Evolutionary conservation across 2,329 filamentous ascomycete species (phyloP).

Genomic region (Fusarium sp.): DNA sequence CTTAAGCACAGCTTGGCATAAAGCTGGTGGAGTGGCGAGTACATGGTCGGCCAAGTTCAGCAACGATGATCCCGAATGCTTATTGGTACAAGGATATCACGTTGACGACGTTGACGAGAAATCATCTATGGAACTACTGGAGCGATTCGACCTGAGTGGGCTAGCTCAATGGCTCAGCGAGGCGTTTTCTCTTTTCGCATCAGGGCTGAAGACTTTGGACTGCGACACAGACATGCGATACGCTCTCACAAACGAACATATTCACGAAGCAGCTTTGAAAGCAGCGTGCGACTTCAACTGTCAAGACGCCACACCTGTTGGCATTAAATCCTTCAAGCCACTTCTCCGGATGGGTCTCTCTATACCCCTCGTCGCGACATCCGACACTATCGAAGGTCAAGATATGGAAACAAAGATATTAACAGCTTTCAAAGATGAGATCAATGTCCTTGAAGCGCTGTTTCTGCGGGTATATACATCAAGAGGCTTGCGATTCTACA

Average conservation of each 20-base stretch:
- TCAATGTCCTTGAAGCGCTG: accelerated
- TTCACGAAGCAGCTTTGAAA: background rate
- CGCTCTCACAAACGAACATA: background rate
- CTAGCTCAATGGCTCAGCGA: background rate
- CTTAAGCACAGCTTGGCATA: background rate
- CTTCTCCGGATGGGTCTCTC: accelerated
- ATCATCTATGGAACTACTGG: accelerated
- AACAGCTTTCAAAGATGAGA: accelerated
- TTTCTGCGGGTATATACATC: background rate
- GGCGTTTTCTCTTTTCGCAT: background rate
- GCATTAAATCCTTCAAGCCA: accelerated
- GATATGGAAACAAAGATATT: accelerated
- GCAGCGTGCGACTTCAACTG: background rate
- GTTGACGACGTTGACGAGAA: background rate
- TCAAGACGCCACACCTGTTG: background rate
- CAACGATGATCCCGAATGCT: background rate
- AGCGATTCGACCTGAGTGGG: accelerated
- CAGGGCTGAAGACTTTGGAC: accelerated
- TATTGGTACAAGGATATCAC: background rate
- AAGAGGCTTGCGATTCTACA: background rate
- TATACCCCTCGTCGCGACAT: accelerated
- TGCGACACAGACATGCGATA: background rate
- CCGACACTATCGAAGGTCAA: accelerated
- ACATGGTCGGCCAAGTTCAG: conserved; percentile 2
- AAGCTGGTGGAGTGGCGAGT: background rate